Conservation (phyloP, 176 grass and related monocot genomes). For the Chloris gayana region DNA sequence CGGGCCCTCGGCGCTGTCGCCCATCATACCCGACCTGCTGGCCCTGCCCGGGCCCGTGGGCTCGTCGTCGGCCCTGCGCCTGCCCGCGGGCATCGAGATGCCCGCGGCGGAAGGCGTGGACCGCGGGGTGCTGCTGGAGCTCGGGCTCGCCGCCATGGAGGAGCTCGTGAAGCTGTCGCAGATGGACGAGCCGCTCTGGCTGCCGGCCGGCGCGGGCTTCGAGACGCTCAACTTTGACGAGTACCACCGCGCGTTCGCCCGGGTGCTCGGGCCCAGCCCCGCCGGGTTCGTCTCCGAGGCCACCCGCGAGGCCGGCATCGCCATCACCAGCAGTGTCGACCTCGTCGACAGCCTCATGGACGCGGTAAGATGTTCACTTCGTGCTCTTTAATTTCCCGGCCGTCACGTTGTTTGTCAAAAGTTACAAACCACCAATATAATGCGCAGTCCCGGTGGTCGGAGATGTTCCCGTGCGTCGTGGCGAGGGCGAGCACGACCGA, state of each 20-base stretch:
- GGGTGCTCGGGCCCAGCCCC: conserved; percentile 47
- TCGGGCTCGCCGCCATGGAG: conserved; percentile 88
- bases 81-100: conserved; percentile 32
- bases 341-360: conserved; percentile 87
- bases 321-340: conserved; percentile 63
- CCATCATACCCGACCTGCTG: conserved; percentile 62
- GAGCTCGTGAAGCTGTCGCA: conserved; percentile 87
- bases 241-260: conserved; percentile 43
- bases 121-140: conserved; percentile 64
- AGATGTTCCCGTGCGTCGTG: conserved; percentile 95
- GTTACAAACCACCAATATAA: neutral
- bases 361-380: conserved; percentile 21
- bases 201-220: conserved; percentile 39
- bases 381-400: too few species aligned
- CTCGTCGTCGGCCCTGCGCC: conserved; percentile 33
- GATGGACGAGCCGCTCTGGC: conserved; percentile 82
- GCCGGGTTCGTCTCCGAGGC: conserved; percentile 69
- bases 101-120: conserved; percentile 42
- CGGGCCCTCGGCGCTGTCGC: conserved; percentile 38
- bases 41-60: conserved; percentile 30
- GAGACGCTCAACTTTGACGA: conserved; percentile 77
- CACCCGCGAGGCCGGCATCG: conserved; percentile 62
- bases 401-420: too few species aligned
- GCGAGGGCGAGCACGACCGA: conserved; percentile 68
- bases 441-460: conserved; percentile 70